These are phyloP conservation scores for Zhuliangozyma parablackwelliae DNA, from an alignment of 1,139 yeast species.

Conservation along the genomic window DNA sequence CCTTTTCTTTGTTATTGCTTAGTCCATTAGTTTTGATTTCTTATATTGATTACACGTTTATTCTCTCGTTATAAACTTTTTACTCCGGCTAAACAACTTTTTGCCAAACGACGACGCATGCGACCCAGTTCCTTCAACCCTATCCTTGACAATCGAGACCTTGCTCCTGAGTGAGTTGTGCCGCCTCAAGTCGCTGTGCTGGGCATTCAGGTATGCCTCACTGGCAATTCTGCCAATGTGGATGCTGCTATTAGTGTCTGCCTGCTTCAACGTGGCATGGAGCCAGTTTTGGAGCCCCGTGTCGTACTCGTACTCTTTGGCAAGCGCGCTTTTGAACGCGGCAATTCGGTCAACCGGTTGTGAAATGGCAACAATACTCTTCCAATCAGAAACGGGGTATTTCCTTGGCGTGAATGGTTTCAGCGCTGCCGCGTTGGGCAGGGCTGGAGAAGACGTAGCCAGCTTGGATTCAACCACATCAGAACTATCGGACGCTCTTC, in stretches of 20 bases:
- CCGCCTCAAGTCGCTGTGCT: conserved; percentile 41
- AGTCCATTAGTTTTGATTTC: too few relatives aligned
- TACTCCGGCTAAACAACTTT: conserved; percentile 38
- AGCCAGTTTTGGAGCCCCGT: conserved; percentile 50
- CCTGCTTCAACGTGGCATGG: conserved; percentile 27
- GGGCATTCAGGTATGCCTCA: conserved; percentile 45
- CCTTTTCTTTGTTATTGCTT: too few relatives aligned
- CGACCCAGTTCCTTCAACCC: conserved; percentile 39
- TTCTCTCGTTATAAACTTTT: conserved; percentile 25
- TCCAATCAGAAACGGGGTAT: conserved; percentile 43
- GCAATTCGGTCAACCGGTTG: conserved; percentile 41
- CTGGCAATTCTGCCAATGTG: conserved; percentile 45
- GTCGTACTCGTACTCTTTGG: conserved; percentile 35
- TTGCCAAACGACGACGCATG: conserved; percentile 43
- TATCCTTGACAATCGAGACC: conserved; percentile 42
- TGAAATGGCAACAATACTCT: conserved; percentile 37
- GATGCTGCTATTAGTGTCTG: conserved; percentile 28
- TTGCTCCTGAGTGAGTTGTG: conserved; percentile 40
- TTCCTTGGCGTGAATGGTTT: conserved; percentile 4
- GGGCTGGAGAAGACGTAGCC: conserved; percentile 1
- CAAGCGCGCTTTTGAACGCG: conserved; percentile 38
- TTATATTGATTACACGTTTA: too few relatives aligned
- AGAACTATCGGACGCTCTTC: conserved; percentile 6
- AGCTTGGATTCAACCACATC: background rate
- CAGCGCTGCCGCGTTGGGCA: background rate